Evolutionary conservation across 257 asterid genomes (phyloP), one percentile per base, ranked within the genome.

Genomic region (Solanum paucissectum): DNA sequence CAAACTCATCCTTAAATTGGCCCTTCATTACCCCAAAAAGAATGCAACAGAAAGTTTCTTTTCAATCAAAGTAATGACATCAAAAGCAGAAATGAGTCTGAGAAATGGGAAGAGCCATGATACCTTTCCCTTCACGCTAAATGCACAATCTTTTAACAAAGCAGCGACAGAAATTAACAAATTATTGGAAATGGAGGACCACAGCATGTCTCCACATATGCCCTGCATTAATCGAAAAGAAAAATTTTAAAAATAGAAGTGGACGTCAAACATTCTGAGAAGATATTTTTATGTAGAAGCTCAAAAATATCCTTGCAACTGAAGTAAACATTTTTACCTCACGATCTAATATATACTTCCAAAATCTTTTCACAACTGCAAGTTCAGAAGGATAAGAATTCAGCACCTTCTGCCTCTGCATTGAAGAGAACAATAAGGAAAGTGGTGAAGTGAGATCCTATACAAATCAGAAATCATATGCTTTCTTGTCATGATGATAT

Each of bases 1-100:
- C 99, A 84, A 97, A 97, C 92, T 97, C 99, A 86, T 95, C 99
- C 96, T 95, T 97, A 92, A 95, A 97, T 92, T 93, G 98, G 88
- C 99, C 98, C 99, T 97, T 89, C 86, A 89, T 79, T 85, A 83
- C 64, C 27, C 68, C 86, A 36, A 87, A 58, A 86, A 29, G 25
- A 34, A 52, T 37, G 75, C 87, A 82, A 46, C 85, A 46, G 69
- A 46, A 81, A 9, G 42, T 49, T 81, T 81, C 42, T 29, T 44
- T 10, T 81, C 85, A 81, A 32, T 49, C 85, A 18, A 52, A 81
- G 68, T 46, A 81, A 29, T 46, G 68, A 27, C 12, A 37, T 46
- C 68, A 29, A 16, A 89, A 11, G 69, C 5, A 72, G 21, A 64
- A 62, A 25, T 18, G 32, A 84, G 77, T 25, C 33, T 3, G 52